These are phyloP conservation scores for Epithemia pelagica DNA, from an alignment of 108 stramenopile genomes.

Conservation along the genomic window DNA sequence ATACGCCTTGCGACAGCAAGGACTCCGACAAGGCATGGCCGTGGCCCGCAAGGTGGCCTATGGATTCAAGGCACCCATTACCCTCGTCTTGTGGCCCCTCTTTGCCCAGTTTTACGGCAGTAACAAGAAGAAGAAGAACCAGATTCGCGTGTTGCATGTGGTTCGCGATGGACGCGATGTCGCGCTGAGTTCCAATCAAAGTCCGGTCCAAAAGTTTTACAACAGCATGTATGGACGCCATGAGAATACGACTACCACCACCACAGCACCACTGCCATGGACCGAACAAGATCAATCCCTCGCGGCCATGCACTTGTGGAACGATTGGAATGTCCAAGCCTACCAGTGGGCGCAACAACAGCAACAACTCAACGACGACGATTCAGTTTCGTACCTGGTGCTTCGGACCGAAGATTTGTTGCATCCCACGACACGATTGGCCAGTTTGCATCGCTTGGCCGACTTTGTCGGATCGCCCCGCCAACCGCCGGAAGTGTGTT, in stretches of 20 bases:
- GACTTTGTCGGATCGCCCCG: conserved; percentile 24
- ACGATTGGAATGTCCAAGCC: conserved; percentile 43
- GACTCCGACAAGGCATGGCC: not conserved
- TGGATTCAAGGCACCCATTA: conserved; percentile 74
- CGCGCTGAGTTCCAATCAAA: conserved; percentile 60
- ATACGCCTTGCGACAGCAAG: not conserved
- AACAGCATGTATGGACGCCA: conserved; percentile 21
- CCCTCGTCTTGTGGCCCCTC: conserved; percentile 62
- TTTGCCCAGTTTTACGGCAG: conserved; percentile 14
- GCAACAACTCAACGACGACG: not conserved
- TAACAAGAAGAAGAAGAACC: no score
- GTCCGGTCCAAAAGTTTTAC: conserved; percentile 71
- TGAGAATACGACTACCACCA: not conserved
- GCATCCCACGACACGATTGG: conserved; percentile 11
- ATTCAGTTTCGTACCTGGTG: conserved; percentile 17
- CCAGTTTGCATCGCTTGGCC: conserved; percentile 16
- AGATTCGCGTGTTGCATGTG: conserved; percentile 51
- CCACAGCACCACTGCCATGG: not conserved
- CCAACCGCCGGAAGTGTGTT: conserved; percentile 21
- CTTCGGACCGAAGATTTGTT: conserved; percentile 37
- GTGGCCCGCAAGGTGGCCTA: conserved; percentile 12
- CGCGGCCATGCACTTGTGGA: conserved; percentile 48
- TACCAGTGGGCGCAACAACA: conserved; percentile 5
- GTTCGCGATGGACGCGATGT: conserved; percentile 82
- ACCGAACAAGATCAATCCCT: conserved; percentile 5